Base-by-base conservation (phyloP, 108 stramenopile genomes). In the Aurantiochytrium sp. region DNA sequence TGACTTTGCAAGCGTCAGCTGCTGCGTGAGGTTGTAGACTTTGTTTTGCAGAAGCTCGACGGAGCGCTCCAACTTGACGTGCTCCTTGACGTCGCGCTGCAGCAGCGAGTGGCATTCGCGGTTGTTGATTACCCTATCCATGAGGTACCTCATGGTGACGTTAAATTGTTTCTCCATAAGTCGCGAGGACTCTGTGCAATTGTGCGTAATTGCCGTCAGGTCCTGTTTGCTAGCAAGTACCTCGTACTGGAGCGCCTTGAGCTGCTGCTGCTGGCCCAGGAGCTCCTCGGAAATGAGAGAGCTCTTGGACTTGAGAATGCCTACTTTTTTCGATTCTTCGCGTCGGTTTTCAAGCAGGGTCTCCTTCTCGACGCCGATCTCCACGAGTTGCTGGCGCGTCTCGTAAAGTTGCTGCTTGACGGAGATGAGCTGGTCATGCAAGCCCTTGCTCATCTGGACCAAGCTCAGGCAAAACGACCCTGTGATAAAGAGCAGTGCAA, bases 141-240 rank as follows among this genome's bases (percentile, higher is more conserved):
- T 83, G 16, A 83, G 76, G 51, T 83, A 83, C 25, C 76, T 43
- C 76, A 83, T 83, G 43, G 76, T 83, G 23, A 83, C 76, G 23
- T 83, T 83, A 23, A 83, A 83, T 23, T 83, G 76, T 23, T 83
- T 83, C 76, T 83, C 76, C 45, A 83, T 83, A 23, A 83, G 76
- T 45, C 51, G 19, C 25, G 76, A 83, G 2, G 76, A 83, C 51
- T 83, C 76, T 6, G 76, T 83, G 51, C 76, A 83, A 45, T 83
- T 83, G n/a, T 53, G 45, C n/a, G 51, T 53, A 18, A 83, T 23
- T 12, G n/a, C 25, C 12, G 45, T 53, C 23, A 83, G 76, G 51
- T 53, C 76, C 51, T 83, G 49, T 45, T 53, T 83, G 45, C 25
- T 53, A 4, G 51, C 45, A 2, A 83, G 76, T 6, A 83, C 49